phyloP scores from a whole-genome alignment of 345 rosid genomes.

The Salix caprea region DNA sequence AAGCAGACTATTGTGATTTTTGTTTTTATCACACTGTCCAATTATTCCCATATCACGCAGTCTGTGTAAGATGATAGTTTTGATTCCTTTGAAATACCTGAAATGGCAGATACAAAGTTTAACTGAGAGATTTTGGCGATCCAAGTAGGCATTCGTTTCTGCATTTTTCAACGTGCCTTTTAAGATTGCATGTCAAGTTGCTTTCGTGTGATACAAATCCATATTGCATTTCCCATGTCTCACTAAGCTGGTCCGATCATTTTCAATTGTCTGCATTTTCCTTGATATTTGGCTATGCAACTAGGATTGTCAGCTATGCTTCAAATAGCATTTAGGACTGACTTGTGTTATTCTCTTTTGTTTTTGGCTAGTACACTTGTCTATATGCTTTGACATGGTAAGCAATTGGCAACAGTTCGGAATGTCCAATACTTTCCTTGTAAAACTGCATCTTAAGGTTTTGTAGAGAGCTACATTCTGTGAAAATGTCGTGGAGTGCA shows the following conservation, averaged over 20 bases:
- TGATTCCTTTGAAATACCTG: too few species aligned
- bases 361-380: not conserved
- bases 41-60: not conserved
- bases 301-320: not conserved
- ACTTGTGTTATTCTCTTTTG: not conserved
- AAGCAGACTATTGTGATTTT: too few species aligned
- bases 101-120: not conserved
- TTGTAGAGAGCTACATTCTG: not conserved
- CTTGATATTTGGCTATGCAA: not conserved
- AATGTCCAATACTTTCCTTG: not conserved
- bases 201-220: not conserved
- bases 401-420: not conserved
- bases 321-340: not conserved
- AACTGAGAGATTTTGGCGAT: not conserved
- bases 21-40: not conserved
- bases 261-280: not conserved
- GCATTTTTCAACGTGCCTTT: not conserved
- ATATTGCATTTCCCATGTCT: not conserved
- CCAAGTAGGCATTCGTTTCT: not conserved
- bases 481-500: not conserved
- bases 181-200: not conserved
- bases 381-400: not conserved
- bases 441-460: not conserved
- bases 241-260: not conserved
- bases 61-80: too few species aligned